Conservation (phyloP, 768 basidiomycete genomes). For the Suillus hirtellus region DNA sequence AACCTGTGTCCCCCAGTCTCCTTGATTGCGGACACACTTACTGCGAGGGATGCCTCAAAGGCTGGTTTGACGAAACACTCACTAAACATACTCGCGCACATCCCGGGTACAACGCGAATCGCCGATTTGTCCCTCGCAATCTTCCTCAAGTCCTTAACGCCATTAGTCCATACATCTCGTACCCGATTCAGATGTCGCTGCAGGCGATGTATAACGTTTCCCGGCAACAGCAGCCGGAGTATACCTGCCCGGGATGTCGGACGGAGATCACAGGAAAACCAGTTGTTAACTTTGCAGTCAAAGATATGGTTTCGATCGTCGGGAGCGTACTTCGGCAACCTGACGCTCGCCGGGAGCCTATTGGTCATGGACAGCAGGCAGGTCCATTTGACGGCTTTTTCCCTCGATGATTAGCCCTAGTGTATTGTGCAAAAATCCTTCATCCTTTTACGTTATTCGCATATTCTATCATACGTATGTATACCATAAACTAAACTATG, state of each 20-base stretch:
- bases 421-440: neutral
- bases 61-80: slow-evolving; percentile 52
- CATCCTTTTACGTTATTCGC: neutral
- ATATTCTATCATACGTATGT: slow-evolving; percentile 7
- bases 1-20: slow-evolving; percentile 41
- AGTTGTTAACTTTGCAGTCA: slow-evolving; percentile 61
- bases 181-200: slow-evolving; percentile 20
- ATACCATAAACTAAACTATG: slow-evolving; percentile 5
- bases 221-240: slow-evolving; percentile 45
- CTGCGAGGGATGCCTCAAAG: slow-evolving; percentile 60
- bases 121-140: slow-evolving; percentile 20
- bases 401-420: slow-evolving; percentile 14
- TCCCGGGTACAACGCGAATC: slow-evolving; percentile 44
- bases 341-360: slow-evolving; percentile 32
- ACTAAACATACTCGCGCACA: slow-evolving; percentile 48
- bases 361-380: neutral
- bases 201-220: slow-evolving; percentile 21
- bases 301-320: slow-evolving; percentile 53
- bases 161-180: slow-evolving; percentile 10
- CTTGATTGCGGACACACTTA: slow-evolving; percentile 71
- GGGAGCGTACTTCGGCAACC: slow-evolving; percentile 49
- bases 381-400: slow-evolving; percentile 54
- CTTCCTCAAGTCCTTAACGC: slow-evolving; percentile 20
- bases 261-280: slow-evolving; percentile 49
- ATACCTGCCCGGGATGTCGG: slow-evolving; percentile 71